These are phyloP conservation scores for Ampelocalamus luodianensis DNA, from an alignment of 176 grass and related monocot genomes.

Conservation along the genomic window DNA sequence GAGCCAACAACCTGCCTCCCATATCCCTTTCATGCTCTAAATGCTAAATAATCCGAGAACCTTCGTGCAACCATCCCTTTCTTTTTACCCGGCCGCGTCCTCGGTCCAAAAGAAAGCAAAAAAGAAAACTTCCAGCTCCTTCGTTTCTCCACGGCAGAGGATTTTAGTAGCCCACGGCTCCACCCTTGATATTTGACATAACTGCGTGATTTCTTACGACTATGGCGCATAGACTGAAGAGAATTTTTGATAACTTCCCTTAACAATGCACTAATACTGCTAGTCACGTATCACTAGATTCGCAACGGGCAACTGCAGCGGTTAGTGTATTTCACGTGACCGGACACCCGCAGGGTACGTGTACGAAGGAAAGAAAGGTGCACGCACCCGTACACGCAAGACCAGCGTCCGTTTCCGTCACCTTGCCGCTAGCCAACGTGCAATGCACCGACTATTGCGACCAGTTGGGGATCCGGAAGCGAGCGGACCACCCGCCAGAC, in stretches of 20 bases:
- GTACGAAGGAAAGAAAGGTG: background rate
- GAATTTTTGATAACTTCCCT: background rate
- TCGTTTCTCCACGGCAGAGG: too few relatives aligned
- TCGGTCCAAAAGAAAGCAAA: background rate
- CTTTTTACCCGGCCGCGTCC: slow-evolving; percentile 9
- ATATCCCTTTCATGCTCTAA: slow-evolving; percentile 7
- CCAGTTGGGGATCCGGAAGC: background rate
- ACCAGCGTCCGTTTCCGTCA: background rate
- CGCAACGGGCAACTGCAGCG: background rate
- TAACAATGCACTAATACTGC: too few relatives aligned
- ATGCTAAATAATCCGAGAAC: slow-evolving; percentile 45
- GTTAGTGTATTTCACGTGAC: background rate
- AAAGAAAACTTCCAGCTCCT: background rate
- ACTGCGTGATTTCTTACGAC: background rate
- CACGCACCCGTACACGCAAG: slow-evolving; percentile 28
- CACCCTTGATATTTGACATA: too few relatives aligned
- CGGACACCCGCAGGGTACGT: background rate
- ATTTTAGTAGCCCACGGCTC: background rate
- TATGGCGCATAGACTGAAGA: background rate
- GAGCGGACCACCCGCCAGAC: background rate
- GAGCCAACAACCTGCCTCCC: background rate
- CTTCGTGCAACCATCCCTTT: slow-evolving; percentile 44
- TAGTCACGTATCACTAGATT: background rate
- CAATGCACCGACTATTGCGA: slow-evolving; percentile 32
- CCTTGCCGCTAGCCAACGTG: background rate